phyloP scores from a whole-genome alignment of 2,329 filamentous ascomycete species.

The Biscogniauxia marginata region DNA sequence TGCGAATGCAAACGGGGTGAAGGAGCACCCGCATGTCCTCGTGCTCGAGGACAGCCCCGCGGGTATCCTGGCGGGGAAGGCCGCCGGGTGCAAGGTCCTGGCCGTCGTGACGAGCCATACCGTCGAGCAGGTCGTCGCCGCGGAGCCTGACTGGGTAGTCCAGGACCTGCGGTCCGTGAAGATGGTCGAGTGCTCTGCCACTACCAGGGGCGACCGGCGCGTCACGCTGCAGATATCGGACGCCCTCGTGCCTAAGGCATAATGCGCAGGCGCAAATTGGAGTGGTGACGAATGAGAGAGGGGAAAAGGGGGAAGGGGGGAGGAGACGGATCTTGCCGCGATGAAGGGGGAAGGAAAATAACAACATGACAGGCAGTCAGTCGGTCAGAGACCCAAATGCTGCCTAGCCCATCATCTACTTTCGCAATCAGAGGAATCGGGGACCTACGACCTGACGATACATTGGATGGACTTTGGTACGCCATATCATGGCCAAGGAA shows the following conservation, averaged over 20 bases:
- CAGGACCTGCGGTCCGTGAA: constrained; percentile 73
- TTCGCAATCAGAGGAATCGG: no score
- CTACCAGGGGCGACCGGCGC: constrained; percentile 48
- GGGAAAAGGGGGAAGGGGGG: neutral
- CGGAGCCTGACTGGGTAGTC: constrained; percentile 87
- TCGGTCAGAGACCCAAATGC: neutral
- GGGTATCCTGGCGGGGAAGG: constrained; percentile 79
- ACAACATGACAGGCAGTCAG: no score
- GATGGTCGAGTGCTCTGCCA: constrained; percentile 56
- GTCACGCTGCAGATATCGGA: constrained; percentile 68
- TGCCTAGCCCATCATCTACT: no score
- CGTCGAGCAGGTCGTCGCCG: constrained; percentile 66
- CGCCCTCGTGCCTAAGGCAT: constrained; percentile 40
- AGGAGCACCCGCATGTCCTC: constrained; percentile 50
- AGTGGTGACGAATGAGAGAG: neutral
- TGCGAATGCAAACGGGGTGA: no score
- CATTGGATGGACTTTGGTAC: no score
- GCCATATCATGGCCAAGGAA: no score
- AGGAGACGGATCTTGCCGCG: neutral
- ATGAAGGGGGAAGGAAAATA: no score
- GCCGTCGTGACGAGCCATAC: constrained; percentile 84
- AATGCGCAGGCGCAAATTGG: no score
- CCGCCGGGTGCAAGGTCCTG: constrained; percentile 79
- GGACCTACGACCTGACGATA: no score
- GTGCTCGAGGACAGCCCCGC: constrained; percentile 90